Conservation (phyloP, 2,329 filamentous ascomycete genomes). For the Cryphonectria naterciae region DNA sequence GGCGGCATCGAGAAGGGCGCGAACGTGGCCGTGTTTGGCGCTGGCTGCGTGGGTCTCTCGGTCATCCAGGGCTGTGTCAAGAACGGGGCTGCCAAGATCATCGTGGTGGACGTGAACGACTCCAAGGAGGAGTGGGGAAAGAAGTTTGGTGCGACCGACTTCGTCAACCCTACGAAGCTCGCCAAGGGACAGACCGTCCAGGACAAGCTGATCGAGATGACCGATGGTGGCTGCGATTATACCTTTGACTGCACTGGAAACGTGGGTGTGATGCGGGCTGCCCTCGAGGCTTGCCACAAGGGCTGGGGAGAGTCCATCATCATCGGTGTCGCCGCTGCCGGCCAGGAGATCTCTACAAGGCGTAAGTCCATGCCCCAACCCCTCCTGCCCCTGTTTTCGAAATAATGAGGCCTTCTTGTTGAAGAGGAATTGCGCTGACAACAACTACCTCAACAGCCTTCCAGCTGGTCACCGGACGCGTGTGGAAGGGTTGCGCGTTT, state of each 20-base stretch:
- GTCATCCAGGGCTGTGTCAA: constrained; percentile 92
- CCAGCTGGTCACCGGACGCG: constrained; percentile 96
- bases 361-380: constrained; percentile 64
- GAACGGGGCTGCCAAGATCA: constrained; percentile 79
- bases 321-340: constrained; percentile 95
- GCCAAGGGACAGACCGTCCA: constrained; percentile 77
- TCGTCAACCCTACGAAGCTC: constrained; percentile 89
- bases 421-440: not conserved
- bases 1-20: constrained; percentile 76
- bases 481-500: constrained; percentile 98
- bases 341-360: constrained; percentile 91
- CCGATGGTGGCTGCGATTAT: constrained; percentile 96
- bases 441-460: constrained; percentile 58
- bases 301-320: constrained; percentile 98
- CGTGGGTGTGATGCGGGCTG: constrained; percentile 91
- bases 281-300: constrained; percentile 98
- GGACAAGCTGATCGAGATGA: constrained; percentile 95
- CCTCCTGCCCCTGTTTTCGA: not conserved
- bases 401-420: not conserved
- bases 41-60: constrained; percentile 91
- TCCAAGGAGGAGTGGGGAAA: constrained; percentile 87
- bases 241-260: constrained; percentile 99
- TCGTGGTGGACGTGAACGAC: constrained; percentile 78
- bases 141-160: constrained; percentile 96
- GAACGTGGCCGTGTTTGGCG: constrained; percentile 91